Base-by-base conservation (phyloP, 179 eudicot genomes). In the Gypsophila paniculata region DNA sequence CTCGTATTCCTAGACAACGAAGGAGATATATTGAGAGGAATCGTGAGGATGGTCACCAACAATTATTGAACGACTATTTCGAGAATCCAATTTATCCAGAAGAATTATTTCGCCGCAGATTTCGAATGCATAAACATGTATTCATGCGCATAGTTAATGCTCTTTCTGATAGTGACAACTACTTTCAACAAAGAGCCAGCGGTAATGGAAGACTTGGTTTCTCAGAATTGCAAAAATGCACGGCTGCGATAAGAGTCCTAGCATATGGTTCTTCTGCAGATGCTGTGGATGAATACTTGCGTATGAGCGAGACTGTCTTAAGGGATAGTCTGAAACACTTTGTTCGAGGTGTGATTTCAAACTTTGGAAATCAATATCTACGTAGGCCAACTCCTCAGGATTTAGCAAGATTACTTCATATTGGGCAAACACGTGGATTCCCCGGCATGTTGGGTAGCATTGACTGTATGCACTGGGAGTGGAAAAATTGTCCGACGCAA, bases 271-370 rank as follows among this genome's bases (percentile, higher is more conserved):
- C 59, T 0, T 49, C 72, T 22, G n/a, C 60, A 5, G 61, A 51
- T 32, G 7, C 42, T 14, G 44, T 68, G 12, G 60, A 68, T 29
- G 60, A 68, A 8, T 48, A 68, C 4, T 12, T 68, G 46, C 38
- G 72, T n/a, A 49, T 52, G 59, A 51, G 72, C 34, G 60, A 68
- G 11, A 68, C 42, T 0, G 72, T 51, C 15, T 22, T 29, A 51
- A 49, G 72, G 34, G 22, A 68, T 14, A 25, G 14, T 51, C 3
- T 49, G 1, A 48, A 10, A n/a, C 19, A 51, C 0, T 51, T 68
- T 51, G 39, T 68, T 0, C 4, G 17, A 26, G 23, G 61, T 8
- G 21, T 67, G 38, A 68, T 51, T 1, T 23, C 23, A 10, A 25
- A 25, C 12, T 68, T 68, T 68, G 60, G 60, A 8, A 9, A 68